These are phyloP conservation scores for Talaromyces sp. DNA, from an alignment of 2,329 filamentous ascomycete species.

Conservation along the genomic window DNA sequence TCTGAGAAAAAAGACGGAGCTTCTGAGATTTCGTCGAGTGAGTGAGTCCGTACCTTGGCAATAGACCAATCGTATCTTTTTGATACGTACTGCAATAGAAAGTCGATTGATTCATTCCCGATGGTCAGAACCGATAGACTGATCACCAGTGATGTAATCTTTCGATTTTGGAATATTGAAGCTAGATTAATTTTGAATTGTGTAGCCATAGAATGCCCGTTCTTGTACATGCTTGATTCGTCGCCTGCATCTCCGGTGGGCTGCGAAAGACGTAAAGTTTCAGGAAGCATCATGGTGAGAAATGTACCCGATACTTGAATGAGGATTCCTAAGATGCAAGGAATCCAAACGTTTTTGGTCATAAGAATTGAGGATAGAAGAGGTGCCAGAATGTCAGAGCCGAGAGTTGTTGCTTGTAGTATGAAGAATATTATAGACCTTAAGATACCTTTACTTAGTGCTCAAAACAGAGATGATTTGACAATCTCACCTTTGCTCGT, in stretches of 20 bases:
- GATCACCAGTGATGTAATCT: background rate
- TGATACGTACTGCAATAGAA: background rate
- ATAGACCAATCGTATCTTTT: background rate
- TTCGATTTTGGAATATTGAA: background rate
- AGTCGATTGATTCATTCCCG: background rate
- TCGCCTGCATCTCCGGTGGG: background rate
- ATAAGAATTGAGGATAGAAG: background rate
- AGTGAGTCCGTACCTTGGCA: background rate
- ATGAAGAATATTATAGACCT: background rate
- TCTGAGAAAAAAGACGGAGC: background rate
- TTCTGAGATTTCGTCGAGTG: background rate
- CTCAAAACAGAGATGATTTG: background rate
- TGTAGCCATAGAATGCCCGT: background rate
- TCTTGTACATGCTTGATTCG: background rate
- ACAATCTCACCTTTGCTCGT: background rate
- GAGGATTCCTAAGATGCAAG: background rate
- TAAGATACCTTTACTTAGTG: background rate
- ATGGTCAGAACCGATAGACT: background rate
- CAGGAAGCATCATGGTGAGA: background rate
- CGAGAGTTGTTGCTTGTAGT: background rate
- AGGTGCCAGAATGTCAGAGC: background rate
- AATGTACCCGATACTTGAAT: background rate
- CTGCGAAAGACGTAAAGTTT: background rate
- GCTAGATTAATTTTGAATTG: background rate
- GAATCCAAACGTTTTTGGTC: background rate